Evolutionary conservation across 2,329 filamentous ascomycete species (phyloP).

Genomic region (Verticillium albo-atrum): DNA sequence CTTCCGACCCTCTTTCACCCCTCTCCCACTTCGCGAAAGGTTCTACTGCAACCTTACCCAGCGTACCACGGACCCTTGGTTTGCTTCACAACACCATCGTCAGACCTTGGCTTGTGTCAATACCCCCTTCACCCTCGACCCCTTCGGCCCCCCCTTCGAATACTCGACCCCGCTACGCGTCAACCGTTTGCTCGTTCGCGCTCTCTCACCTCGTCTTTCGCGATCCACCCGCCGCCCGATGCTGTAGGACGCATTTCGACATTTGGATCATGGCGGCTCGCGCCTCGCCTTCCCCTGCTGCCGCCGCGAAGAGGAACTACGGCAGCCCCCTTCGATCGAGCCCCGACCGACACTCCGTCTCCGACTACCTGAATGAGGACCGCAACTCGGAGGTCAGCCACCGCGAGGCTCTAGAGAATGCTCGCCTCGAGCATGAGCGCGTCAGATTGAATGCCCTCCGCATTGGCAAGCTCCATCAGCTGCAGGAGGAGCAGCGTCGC

Average conservation of each 20-base stretch:
- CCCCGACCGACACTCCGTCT: constrained; percentile 43
- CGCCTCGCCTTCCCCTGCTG: constrained; percentile 29
- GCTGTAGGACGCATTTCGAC: background rate
- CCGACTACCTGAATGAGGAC: constrained; percentile 57
- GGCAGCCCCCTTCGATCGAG: constrained; percentile 32
- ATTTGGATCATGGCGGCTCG: constrained; percentile 22
- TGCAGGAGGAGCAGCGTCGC: constrained; percentile 37
- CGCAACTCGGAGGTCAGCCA: constrained; percentile 61
- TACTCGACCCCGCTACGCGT: background rate
- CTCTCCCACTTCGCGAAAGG: background rate
- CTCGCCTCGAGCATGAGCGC: constrained; percentile 61
- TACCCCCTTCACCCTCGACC: background rate
- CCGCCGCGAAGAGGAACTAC: constrained; percentile 19
- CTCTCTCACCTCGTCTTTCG: background rate
- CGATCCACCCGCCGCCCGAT: background rate
- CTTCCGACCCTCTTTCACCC: background rate
- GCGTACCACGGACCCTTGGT: background rate
- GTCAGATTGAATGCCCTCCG: constrained; percentile 50
- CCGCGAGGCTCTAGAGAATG: constrained; percentile 60
- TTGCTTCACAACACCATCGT: background rate
- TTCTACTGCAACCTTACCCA: background rate
- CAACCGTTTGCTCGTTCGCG: background rate
- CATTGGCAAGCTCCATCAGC: constrained; percentile 42
- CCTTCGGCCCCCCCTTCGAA: background rate
- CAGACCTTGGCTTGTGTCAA: background rate